phyloP scores from a whole-genome alignment of 2,329 filamentous ascomycete species.

The Fusarium anguioides region DNA sequence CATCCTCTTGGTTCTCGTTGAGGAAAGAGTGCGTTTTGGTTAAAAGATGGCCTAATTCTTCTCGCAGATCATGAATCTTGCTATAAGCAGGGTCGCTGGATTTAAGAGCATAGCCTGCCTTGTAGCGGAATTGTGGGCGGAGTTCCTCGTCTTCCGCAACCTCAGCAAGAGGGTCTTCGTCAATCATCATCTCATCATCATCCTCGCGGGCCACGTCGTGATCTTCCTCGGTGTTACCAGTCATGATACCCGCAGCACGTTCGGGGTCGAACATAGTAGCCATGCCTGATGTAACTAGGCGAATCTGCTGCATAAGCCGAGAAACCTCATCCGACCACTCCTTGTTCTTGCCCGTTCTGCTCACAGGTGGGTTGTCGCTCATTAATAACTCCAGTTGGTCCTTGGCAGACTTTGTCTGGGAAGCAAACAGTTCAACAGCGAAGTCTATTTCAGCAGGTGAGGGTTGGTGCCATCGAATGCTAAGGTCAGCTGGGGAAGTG shows the following conservation, averaged over 20 bases:
- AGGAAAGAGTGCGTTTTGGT: constrained; percentile 89
- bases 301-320: constrained; percentile 85
- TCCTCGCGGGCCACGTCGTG: constrained; percentile 62
- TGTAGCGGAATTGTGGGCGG: constrained; percentile 87
- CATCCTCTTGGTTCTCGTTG: constrained; percentile 86
- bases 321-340: constrained; percentile 99
- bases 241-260: constrained; percentile 68
- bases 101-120: constrained; percentile 84
- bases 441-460: constrained; percentile 84
- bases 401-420: constrained; percentile 81
- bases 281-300: constrained; percentile 90
- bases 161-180: constrained; percentile 68
- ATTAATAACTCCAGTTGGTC: constrained; percentile 82
- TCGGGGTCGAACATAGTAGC: constrained; percentile 89
- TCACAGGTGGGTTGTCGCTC: constrained; percentile 82
- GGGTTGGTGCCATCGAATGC: constrained; percentile 92
- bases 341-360: constrained; percentile 94
- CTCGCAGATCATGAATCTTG: constrained; percentile 82
- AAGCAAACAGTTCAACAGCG: constrained; percentile 88
- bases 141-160: constrained; percentile 83
- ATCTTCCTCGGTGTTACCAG: constrained; percentile 58
- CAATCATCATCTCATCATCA: constrained; percentile 58
- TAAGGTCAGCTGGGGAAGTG: constrained; percentile 79
- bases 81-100: constrained; percentile 69
- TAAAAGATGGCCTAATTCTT: constrained; percentile 81